Percentiles rank a stretch among this genome's conserved stretches.
These are phyloP conservation scores for Populus ilicifolia DNA, from an alignment of 345 rosid species.

Conservation along the genomic window DNA sequence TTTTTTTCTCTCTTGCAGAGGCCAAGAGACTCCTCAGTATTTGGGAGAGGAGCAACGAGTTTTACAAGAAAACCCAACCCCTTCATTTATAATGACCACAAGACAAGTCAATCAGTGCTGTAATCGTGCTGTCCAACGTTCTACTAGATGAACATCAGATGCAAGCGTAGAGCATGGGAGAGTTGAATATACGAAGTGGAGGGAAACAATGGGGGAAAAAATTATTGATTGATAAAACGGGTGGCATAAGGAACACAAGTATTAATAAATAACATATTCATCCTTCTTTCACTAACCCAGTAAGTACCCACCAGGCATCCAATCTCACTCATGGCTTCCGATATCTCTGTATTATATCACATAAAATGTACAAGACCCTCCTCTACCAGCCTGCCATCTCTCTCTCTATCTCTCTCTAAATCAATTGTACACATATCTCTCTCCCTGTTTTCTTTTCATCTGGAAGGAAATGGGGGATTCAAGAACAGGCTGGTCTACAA, in stretches of 20 bases:
- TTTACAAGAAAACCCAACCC: constrained; percentile 13
- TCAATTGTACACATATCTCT: constrained; percentile 39
- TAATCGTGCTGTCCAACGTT: background rate
- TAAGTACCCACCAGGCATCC: constrained; percentile 47
- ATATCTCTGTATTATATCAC: constrained; percentile 46
- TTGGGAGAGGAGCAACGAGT: constrained; percentile 23
- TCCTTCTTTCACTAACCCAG: constrained; percentile 47
- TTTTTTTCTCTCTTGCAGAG: background rate
- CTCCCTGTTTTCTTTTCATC: background rate
- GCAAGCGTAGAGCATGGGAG: background rate
- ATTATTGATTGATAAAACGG: constrained; percentile 52
- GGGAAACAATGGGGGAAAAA: constrained; percentile 25
- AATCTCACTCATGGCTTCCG: constrained; percentile 42
- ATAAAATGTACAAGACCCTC: constrained; percentile 48
- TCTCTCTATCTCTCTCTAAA: constrained; percentile 20
- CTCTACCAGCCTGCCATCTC: constrained; percentile 38
- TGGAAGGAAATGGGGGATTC: constrained; percentile 28
- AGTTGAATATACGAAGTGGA: background rate
- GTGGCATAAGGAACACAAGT: constrained; percentile 36
- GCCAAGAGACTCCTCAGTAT: background rate
- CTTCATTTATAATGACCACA: constrained; percentile 27
- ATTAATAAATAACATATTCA: constrained; percentile 38
- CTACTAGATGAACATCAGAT: background rate
- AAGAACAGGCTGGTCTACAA: constrained; percentile 47
- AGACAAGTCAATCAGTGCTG: background rate